phyloP scores from a whole-genome alignment of 345 rosid species.

The Euphorbia tirucalli region DNA sequence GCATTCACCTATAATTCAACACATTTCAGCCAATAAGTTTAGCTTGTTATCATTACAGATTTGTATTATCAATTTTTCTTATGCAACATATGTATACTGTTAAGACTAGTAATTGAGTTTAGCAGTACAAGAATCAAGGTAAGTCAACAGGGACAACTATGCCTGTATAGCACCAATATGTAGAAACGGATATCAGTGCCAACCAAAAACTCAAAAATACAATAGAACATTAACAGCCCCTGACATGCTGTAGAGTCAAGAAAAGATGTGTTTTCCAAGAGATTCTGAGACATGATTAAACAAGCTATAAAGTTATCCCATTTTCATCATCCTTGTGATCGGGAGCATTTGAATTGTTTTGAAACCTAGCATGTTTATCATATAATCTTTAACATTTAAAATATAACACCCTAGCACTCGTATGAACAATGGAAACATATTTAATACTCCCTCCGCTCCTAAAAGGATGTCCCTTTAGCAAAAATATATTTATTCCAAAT shows the following conservation, averaged over 20 bases:
- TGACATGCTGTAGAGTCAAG: background rate
- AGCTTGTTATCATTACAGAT: background rate
- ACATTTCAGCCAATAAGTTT: conserved; percentile 1
- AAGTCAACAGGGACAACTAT: background rate
- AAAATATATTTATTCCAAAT: too few species aligned
- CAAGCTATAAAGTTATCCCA: background rate
- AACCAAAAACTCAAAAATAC: background rate
- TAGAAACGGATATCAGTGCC: background rate
- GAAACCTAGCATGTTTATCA: background rate
- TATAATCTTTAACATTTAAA: too few species aligned
- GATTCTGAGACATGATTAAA: background rate
- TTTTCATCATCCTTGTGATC: background rate
- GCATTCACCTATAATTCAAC: conserved; percentile 25
- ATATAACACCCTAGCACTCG: background rate
- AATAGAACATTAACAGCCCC: background rate
- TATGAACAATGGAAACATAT: too few species aligned
- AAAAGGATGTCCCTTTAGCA: too few species aligned
- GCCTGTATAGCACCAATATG: background rate
- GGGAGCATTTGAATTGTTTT: background rate
- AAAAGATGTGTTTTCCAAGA: background rate
- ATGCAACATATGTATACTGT: background rate
- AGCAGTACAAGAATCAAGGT: background rate
- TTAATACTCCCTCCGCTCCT: too few species aligned
- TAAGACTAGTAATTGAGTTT: background rate
- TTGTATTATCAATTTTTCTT: background rate